Percentiles rank a stretch among this genome's conserved stretches.
phyloP scores from a whole-genome alignment of 2,329 filamentous ascomycete genomes.

The Aspergillus proliferans region DNA sequence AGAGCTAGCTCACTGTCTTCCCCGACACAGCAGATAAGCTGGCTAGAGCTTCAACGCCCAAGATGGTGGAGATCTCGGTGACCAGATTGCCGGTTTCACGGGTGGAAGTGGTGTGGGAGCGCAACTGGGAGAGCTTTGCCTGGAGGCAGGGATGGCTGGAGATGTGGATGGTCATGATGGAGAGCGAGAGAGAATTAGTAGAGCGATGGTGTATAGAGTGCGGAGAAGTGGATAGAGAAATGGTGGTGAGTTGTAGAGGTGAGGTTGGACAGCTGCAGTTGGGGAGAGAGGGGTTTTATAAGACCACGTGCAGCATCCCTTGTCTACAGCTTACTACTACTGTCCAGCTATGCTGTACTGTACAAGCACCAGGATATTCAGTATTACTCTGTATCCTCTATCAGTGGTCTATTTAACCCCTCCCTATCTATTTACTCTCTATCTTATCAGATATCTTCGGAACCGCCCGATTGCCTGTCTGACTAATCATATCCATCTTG shows the following conservation, averaged over 20 bases:
- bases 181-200: neutral
- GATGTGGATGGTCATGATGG: conserved; percentile 53
- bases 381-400: too few relatives aligned
- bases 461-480: too few relatives aligned
- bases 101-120: conserved; percentile 63
- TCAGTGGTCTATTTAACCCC: too few relatives aligned
- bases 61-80: conserved; percentile 76
- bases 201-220: neutral
- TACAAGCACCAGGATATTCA: neutral
- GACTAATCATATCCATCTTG: too few relatives aligned
- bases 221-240: neutral
- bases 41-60: conserved; percentile 74
- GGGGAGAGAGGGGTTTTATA: conserved; percentile 1
- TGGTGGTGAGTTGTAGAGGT: conserved; percentile 2
- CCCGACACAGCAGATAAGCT: conserved; percentile 39
- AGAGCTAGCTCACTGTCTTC: conserved; percentile 49
- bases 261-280: conserved; percentile 1
- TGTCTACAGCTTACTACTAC: neutral
- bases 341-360: neutral
- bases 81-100: conserved; percentile 75
- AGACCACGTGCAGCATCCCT: neutral
- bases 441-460: too few relatives aligned
- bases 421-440: too few relatives aligned
- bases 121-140: conserved; percentile 84
- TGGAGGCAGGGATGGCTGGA: conserved; percentile 79